A percentile compares a stretch with the other conserved stretches of the same genome.
Conservation (phyloP, 2,329 filamentous ascomycete species). For the Fusarium sp. region DNA sequence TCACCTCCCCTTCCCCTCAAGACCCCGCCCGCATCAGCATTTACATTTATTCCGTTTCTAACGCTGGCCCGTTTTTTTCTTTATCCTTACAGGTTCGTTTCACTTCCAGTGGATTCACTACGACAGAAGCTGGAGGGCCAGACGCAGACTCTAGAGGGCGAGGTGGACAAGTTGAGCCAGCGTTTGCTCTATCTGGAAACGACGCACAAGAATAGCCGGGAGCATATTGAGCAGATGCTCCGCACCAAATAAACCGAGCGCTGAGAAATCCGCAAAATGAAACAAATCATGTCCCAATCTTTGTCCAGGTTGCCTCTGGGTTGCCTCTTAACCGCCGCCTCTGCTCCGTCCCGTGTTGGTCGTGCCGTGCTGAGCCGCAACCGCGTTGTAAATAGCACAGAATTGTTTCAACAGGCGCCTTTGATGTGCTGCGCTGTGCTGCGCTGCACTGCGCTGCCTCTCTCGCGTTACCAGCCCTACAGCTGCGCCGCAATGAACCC, state of each 20-base stretch:
- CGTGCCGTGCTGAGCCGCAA: neutral
- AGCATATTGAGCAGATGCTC: constrained; percentile 92
- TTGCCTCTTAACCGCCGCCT: neutral
- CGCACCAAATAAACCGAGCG: constrained; percentile 59
- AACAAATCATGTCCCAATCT: neutral
- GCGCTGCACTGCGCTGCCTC: neutral
- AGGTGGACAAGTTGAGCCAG: constrained; percentile 87
- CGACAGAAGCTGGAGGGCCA: constrained; percentile 83
- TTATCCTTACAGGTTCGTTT: constrained; percentile 80
- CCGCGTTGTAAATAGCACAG: neutral
- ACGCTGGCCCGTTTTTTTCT: constrained; percentile 8
- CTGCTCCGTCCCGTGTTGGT: neutral
- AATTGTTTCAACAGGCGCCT: constrained; percentile 35
- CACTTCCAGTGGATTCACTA: constrained; percentile 79
- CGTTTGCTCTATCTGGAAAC: constrained; percentile 94
- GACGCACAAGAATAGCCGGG: constrained; percentile 93
- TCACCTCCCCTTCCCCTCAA: neutral
- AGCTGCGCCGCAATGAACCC: constrained; percentile 16
- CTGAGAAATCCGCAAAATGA: neutral
- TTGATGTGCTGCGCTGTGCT: neutral
- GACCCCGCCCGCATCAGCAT: neutral
- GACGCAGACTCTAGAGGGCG: constrained; percentile 80
- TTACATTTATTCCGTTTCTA: constrained; percentile 9
- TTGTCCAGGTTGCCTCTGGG: neutral
- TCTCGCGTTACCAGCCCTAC: constrained; percentile 20